A percentile compares a stretch with the other conserved stretches of the same genome.
phyloP scores from a whole-genome alignment of 1,284 basidiomycete species.

The Cryptococcus hybrid region DNA sequence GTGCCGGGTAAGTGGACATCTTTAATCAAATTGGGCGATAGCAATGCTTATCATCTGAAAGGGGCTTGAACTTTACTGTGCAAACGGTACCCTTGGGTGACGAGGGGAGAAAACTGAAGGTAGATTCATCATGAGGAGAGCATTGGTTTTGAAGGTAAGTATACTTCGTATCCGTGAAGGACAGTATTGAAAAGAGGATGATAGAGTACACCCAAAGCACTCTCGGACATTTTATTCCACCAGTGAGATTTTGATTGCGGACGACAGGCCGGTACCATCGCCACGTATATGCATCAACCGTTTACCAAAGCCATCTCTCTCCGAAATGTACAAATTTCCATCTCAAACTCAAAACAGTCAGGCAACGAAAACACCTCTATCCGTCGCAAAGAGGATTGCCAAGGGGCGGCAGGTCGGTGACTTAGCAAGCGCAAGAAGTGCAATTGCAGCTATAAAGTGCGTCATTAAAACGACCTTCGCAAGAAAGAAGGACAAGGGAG shows the following conservation, averaged over 20 bases:
- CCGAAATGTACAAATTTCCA: no score
- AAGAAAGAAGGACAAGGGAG: no score
- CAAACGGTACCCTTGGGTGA: not conserved
- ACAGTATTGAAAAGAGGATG: no score
- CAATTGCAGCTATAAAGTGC: conserved; percentile 5
- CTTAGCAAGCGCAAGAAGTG: conserved; percentile 11
- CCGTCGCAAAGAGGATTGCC: not conserved
- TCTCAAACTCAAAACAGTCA: not conserved
- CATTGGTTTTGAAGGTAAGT: not conserved
- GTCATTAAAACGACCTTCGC: no score
- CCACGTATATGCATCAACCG: no score
- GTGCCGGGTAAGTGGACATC: conserved; percentile 62
- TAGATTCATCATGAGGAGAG: not conserved
- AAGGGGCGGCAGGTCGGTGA: not conserved
- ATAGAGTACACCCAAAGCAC: not conserved
- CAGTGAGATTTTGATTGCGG: no score
- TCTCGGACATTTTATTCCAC: not conserved
- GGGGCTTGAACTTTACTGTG: not conserved
- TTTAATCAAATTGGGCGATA: not conserved
- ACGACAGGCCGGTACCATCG: no score
- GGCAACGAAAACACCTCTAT: not conserved
- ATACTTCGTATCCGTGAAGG: no score
- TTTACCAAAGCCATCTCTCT: no score
- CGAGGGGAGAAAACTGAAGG: not conserved
- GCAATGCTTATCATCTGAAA: not conserved